Evolutionary conservation across 169 alveolate genomes (phyloP).

Genomic region (Eimeria sp.): DNA sequence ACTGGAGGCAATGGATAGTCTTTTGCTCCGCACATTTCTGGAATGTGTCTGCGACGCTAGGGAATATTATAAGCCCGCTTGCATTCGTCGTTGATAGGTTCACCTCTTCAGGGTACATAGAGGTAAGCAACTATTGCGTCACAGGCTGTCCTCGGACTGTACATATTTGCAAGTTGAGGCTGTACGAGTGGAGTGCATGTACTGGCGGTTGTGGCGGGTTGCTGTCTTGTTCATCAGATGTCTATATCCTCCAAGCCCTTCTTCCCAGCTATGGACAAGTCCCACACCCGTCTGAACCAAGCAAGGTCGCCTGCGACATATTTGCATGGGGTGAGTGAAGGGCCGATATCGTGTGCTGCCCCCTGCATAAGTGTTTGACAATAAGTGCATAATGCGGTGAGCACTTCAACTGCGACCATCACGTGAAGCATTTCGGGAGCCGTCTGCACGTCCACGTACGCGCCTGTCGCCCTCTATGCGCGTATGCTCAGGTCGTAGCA

Average conservation of each 20-base stretch:
- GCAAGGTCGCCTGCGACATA: constrained; percentile 83
- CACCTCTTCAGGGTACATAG: constrained; percentile 81
- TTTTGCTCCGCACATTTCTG: no score
- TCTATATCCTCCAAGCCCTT: constrained; percentile 81
- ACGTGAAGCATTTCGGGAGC: no score
- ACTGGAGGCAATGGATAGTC: no score
- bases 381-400: neutral
- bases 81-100: constrained; percentile 81
- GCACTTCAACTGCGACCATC: neutral
- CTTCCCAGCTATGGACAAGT: constrained; percentile 82
- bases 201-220: neutral
- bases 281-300: constrained; percentile 60
- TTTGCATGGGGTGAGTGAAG: constrained; percentile 78
- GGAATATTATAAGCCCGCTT: constrained; percentile 71
- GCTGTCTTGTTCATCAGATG: constrained; percentile 40
- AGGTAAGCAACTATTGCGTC: constrained; percentile 13
- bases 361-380: neutral
- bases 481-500: constrained; percentile 11
- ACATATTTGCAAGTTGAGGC: neutral
- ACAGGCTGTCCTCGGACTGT: neutral
- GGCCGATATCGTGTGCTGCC: neutral
- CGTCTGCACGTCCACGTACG: neutral
- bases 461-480: neutral
- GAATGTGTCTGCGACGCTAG: constrained; percentile 9
- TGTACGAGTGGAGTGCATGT: neutral